A percentile compares a stretch with the other conserved stretches of the same genome.
Evolutionary conservation across 352 stramenopile species (phyloP).

Genomic region (Discostella stelligera): DNA sequence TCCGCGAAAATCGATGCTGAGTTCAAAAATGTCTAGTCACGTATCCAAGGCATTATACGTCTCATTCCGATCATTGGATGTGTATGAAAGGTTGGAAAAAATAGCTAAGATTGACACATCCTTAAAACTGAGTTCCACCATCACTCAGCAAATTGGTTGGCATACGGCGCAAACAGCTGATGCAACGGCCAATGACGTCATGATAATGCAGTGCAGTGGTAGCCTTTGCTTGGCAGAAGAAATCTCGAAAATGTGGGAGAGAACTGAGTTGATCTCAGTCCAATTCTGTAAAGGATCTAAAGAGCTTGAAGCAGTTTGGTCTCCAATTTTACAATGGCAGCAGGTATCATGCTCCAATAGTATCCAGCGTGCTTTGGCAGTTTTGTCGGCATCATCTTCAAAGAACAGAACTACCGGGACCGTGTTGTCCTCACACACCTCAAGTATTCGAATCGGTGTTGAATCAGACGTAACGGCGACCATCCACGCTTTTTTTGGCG

Average conservation of each 20-base stretch:
- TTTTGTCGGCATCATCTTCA: conserved; percentile 17
- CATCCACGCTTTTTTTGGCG: conserved; percentile 37
- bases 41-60: conserved; percentile 35
- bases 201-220: conserved; percentile 30
- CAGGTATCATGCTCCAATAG: conserved; percentile 41
- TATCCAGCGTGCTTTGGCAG: conserved; percentile 36
- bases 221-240: conserved; percentile 37
- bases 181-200: conserved; percentile 7
- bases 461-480: conserved; percentile 27
- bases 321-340: conserved; percentile 50
- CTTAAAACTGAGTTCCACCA: conserved; percentile 11
- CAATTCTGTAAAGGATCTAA: conserved; percentile 27
- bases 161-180: conserved; percentile 34
- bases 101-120: neutral
- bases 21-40: conserved; percentile 5
- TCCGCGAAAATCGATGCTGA: conserved; percentile 14
- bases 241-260: conserved; percentile 18
- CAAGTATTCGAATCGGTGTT: conserved; percentile 35
- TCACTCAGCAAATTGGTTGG: conserved; percentile 11
- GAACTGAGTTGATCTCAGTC: conserved; percentile 36
- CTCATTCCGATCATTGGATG: conserved; percentile 33
- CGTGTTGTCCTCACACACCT: conserved; percentile 21
- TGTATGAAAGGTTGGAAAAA: conserved; percentile 41
- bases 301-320: conserved; percentile 45
- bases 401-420: conserved; percentile 10